phyloP scores from a whole-genome alignment of 805 yeast genomes.

The Kodamaea sagamina region DNA sequence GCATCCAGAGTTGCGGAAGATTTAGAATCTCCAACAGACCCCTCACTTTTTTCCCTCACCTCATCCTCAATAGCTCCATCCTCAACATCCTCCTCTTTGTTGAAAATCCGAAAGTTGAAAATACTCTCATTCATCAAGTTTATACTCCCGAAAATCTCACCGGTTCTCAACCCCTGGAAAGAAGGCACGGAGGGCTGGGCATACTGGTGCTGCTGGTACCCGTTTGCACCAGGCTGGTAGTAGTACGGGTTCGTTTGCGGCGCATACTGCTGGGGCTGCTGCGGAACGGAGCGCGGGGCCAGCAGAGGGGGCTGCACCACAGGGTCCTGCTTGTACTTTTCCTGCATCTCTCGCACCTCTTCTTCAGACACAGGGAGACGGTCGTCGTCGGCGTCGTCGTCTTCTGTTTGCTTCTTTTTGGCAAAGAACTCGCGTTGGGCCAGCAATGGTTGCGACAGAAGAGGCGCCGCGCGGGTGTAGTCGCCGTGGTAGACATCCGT shows the following conservation, averaged over 20 bases:
- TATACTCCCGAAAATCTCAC: constrained; percentile 38
- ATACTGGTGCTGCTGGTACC: constrained; percentile 3
- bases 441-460: constrained; percentile 52
- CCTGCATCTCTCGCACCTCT: constrained; percentile 35
- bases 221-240: too few species aligned
- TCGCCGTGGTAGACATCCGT: constrained; percentile 54
- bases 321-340: constrained; percentile 21
- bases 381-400: constrained; percentile 29
- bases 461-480: constrained; percentile 48
- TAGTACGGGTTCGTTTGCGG: too few species aligned
- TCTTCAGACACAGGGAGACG: constrained; percentile 32
- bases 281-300: constrained; percentile 2
- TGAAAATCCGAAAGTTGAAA: constrained; percentile 37
- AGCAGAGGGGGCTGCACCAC: background rate
- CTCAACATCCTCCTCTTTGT: constrained; percentile 11
- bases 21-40: too few species aligned
- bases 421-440: constrained; percentile 47
- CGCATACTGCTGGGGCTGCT: too few species aligned
- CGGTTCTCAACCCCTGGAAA: constrained; percentile 5
- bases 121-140: constrained; percentile 39
- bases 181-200: background rate
- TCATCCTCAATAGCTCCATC: constrained; percentile 12
- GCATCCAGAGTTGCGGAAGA: background rate
- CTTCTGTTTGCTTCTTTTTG: constrained; percentile 16
- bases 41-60: background rate